These are phyloP conservation scores for Entophlyctis luteolus DNA, from an alignment of 192 early-diverging fungal species.

Conservation along the genomic window DNA sequence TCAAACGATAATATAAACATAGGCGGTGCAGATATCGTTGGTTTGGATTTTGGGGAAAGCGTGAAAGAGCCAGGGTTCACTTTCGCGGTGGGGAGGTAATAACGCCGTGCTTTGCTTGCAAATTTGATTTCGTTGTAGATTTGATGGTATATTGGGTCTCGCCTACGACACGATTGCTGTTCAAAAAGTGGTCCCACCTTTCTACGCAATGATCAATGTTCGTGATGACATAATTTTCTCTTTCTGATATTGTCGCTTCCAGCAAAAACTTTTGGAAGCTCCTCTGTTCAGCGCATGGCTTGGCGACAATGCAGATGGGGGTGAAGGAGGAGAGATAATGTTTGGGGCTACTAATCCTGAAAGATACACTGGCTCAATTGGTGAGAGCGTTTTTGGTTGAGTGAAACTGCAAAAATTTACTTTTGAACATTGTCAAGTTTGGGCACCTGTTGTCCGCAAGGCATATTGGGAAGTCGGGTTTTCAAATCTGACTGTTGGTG, in stretches of 20 bases:
- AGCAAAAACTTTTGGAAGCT: constrained; percentile 69
- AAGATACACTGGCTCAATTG: constrained; percentile 60
- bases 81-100: constrained; percentile 72
- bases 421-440: constrained; percentile 44
- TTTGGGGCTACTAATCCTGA: constrained; percentile 80
- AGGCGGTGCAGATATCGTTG: constrained; percentile 65
- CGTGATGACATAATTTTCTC: background rate
- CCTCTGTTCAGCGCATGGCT: constrained; percentile 90
- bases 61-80: constrained; percentile 93
- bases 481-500: constrained; percentile 72
- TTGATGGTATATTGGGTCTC: constrained; percentile 95
- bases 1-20: constrained; percentile 67
- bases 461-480: constrained; percentile 97
- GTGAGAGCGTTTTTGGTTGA: constrained; percentile 25
- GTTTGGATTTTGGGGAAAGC: constrained; percentile 91
- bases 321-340: constrained; percentile 79
- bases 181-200: constrained; percentile 82
- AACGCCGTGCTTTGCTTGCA: background rate
- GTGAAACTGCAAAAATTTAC: background rate
- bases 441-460: constrained; percentile 83
- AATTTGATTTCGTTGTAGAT: constrained; percentile 43
- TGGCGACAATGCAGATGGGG: constrained; percentile 64
- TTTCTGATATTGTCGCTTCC: background rate
- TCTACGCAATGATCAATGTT: constrained; percentile 84
- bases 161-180: constrained; percentile 80